Evolutionary conservation across 257 asterid genomes (phyloP).

Genomic region (Cordia subcordata): DNA sequence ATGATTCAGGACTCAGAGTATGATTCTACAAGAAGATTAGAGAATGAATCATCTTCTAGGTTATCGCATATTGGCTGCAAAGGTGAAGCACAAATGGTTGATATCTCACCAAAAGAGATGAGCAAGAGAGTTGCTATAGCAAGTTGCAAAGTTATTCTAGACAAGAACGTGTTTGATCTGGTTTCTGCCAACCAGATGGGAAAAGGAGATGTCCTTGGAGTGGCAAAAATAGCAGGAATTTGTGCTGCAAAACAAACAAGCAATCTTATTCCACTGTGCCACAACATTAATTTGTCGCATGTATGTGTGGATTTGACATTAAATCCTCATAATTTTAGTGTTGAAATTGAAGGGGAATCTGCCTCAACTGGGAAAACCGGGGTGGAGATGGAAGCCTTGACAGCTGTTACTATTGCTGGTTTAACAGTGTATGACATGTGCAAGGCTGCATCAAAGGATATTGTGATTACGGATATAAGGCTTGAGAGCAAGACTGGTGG

Average conservation of each 20-base stretch:
- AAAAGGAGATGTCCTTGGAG: constrained; percentile 80
- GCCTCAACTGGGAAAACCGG: constrained; percentile 62
- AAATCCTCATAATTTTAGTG: constrained; percentile 46
- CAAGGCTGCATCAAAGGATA: constrained; percentile 78
- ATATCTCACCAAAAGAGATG: constrained; percentile 57
- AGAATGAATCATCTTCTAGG: constrained; percentile 20
- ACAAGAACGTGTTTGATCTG: constrained; percentile 56
- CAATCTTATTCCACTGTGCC: constrained; percentile 80
- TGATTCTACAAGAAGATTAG: not conserved
- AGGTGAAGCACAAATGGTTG: constrained; percentile 87
- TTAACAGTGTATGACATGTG: constrained; percentile 88
- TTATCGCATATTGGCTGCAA: constrained; percentile 56
- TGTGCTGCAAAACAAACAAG: constrained; percentile 79
- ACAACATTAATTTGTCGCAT: constrained; percentile 55
- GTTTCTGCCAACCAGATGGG: constrained; percentile 72
- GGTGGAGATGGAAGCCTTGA: constrained; percentile 92
- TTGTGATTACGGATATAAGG: constrained; percentile 31
- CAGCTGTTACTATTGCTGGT: constrained; percentile 72
- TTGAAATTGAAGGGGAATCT: constrained; percentile 61
- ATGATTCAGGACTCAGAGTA: constrained; percentile 28
- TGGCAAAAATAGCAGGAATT: constrained; percentile 75
- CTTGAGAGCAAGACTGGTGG: constrained; percentile 73
- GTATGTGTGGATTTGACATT: constrained; percentile 48
- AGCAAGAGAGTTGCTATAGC: constrained; percentile 70
- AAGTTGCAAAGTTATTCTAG: constrained; percentile 69